phyloP scores from a whole-genome alignment of 2,329 filamentous ascomycete species.

The Macrophomina phaseolina region DNA sequence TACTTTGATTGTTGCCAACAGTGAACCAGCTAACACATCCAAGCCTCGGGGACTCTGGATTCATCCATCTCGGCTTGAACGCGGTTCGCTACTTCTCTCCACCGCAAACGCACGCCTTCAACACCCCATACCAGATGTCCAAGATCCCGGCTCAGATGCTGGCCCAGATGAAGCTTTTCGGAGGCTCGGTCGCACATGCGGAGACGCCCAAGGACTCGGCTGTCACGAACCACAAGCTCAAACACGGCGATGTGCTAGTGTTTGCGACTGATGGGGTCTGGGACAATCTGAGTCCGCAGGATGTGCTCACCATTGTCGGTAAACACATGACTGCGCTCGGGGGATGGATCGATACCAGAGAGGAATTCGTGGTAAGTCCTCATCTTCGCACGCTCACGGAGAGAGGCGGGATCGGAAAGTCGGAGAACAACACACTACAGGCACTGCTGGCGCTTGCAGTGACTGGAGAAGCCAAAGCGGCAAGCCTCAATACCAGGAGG shows the following conservation, averaged over 20 bases:
- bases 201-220: conserved; percentile 86
- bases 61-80: conserved; percentile 83
- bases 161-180: conserved; percentile 81
- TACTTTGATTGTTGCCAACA: background rate
- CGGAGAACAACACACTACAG: conserved; percentile 67
- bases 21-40: conserved; percentile 27
- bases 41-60: conserved; percentile 88
- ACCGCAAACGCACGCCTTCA: conserved; percentile 95
- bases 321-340: conserved; percentile 74
- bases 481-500: conserved; percentile 78
- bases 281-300: conserved; percentile 92
- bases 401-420: conserved; percentile 50
- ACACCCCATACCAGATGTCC: conserved; percentile 93
- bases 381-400: conserved; percentile 62
- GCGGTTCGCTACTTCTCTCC: conserved; percentile 82
- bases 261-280: conserved; percentile 95
- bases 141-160: conserved; percentile 82
- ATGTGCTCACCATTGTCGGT: conserved; percentile 81
- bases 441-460: conserved; percentile 79
- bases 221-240: conserved; percentile 74
- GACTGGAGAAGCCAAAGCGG: conserved; percentile 79
- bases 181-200: conserved; percentile 69
- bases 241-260: conserved; percentile 91
- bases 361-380: conserved; percentile 62
- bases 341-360: conserved; percentile 71